Base-by-base conservation (phyloP, 768 basidiomycete genomes). In the Leucosporidium yakuticum region DNA sequence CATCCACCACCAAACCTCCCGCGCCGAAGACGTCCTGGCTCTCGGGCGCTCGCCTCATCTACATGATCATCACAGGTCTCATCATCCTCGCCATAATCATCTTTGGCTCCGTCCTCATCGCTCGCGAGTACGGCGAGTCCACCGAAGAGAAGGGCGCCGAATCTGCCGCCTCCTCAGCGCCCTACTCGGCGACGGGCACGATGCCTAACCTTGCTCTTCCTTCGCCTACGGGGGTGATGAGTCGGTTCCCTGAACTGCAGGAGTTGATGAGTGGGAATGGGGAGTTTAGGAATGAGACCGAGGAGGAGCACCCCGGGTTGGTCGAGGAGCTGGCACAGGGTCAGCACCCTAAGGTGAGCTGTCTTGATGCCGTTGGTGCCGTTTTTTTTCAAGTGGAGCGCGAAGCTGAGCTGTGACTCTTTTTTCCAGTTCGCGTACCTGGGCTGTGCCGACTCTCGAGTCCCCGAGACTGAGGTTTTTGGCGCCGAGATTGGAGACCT, bases 401-500 rank as follows among this genome's bases (percentile, higher is more conserved):
- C 11, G 15, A 49, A 11, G 31, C 56, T 21, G 34, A 32, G 7
- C 34, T 8, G 56, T 23, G 50, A n/a, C 9, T 51, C 23, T 51
- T 51, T 27, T 1, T 14, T 31, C 15, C 49, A 66, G 65, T 61
- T 70, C 27, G 65, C 65, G 4, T 63, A 48, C 29, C 2, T 70
- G 15, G 65, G 69, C 12, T 70, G 69, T 21, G 19, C 65, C 0
- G 69, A 70, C 56, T 66, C 69, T 44, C 39, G 69, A 11, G 65
- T 64, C 1, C 54, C 65, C 4, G 65, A 60, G 27, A 67, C 69
- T 8, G 23, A 31, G 4, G 29, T 70, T 12, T 12, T 61, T 21
- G 53, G n/a, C 3, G 20, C 62, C 31, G 55, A 67, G 32, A 31
- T 62, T 2, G 69, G 69, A 7, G 69, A 67, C 1, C 19, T 70